These are phyloP conservation scores for Begonia loranthoides DNA, from an alignment of 306 rosid genomes.

Conservation along the genomic window DNA sequence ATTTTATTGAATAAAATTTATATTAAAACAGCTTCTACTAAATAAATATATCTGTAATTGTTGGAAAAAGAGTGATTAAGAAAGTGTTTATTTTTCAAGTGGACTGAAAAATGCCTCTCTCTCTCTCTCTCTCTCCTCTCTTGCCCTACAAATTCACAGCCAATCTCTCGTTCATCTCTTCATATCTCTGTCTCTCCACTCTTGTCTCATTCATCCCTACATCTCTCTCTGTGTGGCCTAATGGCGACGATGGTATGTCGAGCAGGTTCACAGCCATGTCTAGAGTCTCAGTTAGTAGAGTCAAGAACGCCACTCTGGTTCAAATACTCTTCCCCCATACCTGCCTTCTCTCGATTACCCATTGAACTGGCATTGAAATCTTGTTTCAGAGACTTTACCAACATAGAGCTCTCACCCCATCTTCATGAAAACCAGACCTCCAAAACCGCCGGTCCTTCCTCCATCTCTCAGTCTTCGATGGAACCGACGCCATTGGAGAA, in stretches of 20 bases:
- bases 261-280: slow-evolving; percentile 33
- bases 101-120: not conserved
- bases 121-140: not conserved
- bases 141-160: too few relatives aligned
- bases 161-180: not conserved
- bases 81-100: not conserved
- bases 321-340: slow-evolving; percentile 24
- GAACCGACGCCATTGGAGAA: not conserved
- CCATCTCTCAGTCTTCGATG: slow-evolving; percentile 21
- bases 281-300: slow-evolving; percentile 44
- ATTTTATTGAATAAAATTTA: too few relatives aligned
- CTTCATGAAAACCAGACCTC: not conserved
- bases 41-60: too few relatives aligned
- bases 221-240: not conserved
- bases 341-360: slow-evolving; percentile 23
- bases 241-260: slow-evolving; percentile 67
- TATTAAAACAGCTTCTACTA: too few relatives aligned
- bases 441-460: slow-evolving; percentile 50
- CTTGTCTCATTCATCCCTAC: not conserved
- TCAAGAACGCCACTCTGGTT: slow-evolving; percentile 39
- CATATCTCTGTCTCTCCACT: not conserved
- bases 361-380: slow-evolving; percentile 27
- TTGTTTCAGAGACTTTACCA: slow-evolving; percentile 13
- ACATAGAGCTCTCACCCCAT: not conserved
- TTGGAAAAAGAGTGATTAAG: not conserved